Percentiles rank a stretch among this genome's conserved stretches.
Evolutionary conservation across 2,329 filamentous ascomycete species (phyloP).

Genomic region (Stagonosporopsis cucurbitacearum): DNA sequence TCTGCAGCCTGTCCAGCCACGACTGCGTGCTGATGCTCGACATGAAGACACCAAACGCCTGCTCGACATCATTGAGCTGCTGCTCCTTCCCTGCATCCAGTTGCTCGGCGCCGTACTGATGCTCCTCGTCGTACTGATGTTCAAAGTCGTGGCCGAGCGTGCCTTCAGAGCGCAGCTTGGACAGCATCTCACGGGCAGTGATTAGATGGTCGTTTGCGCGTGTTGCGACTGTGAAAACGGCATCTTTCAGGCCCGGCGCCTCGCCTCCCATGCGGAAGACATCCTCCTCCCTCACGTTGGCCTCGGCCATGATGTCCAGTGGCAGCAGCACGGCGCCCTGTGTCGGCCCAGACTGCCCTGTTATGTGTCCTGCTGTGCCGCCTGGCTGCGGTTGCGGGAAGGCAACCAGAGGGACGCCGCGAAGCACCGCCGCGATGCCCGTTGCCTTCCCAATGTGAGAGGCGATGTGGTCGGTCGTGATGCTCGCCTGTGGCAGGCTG

Average conservation of each 20-base stretch:
- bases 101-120: conserved; percentile 56
- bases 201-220: conserved; percentile 95
- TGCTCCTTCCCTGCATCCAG: conserved; percentile 44
- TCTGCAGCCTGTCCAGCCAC: conserved; percentile 80
- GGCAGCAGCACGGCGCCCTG: conserved; percentile 79
- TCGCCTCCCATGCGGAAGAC: conserved; percentile 79
- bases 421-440: conserved; percentile 84
- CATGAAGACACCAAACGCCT: conserved; percentile 79
- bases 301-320: conserved; percentile 85
- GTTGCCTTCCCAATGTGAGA: conserved; percentile 94
- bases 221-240: conserved; percentile 90
- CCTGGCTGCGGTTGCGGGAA: conserved; percentile 70
- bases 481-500: conserved; percentile 76
- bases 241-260: conserved; percentile 84
- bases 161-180: conserved; percentile 74
- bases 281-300: conserved; percentile 83
- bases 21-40: conserved; percentile 78
- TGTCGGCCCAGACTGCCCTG: conserved; percentile 50
- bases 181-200: conserved; percentile 89
- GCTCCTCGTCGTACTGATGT: conserved; percentile 78
- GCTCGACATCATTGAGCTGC: conserved; percentile 63
- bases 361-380: conserved; percentile 49
- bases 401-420: conserved; percentile 86
- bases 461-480: conserved; percentile 89
- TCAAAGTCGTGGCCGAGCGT: conserved; percentile 87